A percentile compares a stretch with the other conserved stretches of the same genome.
phyloP scores from a whole-genome alignment of 2,329 filamentous ascomycete genomes.

The Talaromyces piceae region DNA sequence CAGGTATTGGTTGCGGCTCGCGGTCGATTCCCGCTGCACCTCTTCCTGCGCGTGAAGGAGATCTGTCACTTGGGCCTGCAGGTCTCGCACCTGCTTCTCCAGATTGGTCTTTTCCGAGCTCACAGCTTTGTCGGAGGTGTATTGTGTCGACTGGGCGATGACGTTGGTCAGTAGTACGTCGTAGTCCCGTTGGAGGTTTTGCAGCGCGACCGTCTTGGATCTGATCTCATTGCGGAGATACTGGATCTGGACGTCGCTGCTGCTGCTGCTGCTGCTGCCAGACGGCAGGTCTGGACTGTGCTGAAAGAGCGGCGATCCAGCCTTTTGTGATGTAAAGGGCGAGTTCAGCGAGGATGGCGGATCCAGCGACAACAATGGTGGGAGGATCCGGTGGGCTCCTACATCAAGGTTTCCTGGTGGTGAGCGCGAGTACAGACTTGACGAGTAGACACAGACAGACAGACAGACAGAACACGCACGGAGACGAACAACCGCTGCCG shows the following conservation, averaged over 20 bases:
- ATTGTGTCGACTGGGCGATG: slow-evolving; percentile 31
- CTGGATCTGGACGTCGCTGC: slow-evolving; percentile 33
- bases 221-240: slow-evolving; percentile 50
- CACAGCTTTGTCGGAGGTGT: background rate
- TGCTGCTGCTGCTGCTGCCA: no score
- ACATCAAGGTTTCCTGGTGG: no score
- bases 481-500: no score
- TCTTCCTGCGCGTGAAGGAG: slow-evolving; percentile 42
- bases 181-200: slow-evolving; percentile 49
- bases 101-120: background rate
- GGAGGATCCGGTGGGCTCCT: background rate
- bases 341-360: background rate
- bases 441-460: background rate
- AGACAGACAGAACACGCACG: background rate
- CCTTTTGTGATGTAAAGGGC: background rate
- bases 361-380: background rate
- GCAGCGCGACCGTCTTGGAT: slow-evolving; percentile 46
- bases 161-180: slow-evolving; percentile 46
- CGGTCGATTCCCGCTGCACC: slow-evolving; percentile 33
- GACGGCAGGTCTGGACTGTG: background rate
- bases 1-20: slow-evolving; percentile 44
- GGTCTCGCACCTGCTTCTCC: background rate
- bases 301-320: background rate
- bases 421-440: no score
- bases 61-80: background rate